Base-by-base conservation (phyloP, 176 grass and related monocot genomes). In the Triticum turgidum region DNA sequence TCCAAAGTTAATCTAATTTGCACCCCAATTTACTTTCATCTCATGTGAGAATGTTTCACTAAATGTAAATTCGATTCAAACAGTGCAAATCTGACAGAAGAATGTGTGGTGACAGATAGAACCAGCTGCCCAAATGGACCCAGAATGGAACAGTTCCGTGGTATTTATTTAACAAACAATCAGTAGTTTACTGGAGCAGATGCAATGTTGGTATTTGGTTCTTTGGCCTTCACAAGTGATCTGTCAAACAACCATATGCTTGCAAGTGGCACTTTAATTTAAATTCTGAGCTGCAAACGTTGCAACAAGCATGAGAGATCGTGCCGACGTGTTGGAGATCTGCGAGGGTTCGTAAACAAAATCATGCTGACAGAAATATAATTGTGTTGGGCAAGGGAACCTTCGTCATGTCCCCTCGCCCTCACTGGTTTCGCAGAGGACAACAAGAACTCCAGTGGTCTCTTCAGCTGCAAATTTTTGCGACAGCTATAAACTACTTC, bases 161-260 rank as follows among this genome's bases (percentile, higher is more conserved):
- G 17, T 29, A 49, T 58, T 7, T 75, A 30, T 51, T 4, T 5
- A 27, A 51, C 44, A 76, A 76, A 49, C n/a, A 7, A 76, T 7
- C 44, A 76, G 7, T 76, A 76, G 24, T 76, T 76, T 76, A 76
- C 44, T 52, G 45, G 17, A 20, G 45, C 29, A 52, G 73, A 76
- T 52, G 45, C 73, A 52, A 76, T 76, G 44, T 52, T 76, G 73
- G 44, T 11, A 76, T 76, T 76, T 76, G 73, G 73, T 32, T 76
- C 45, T 76, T 52, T 29, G 27, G 64, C 15, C 13, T 76, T 18
- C 73, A 76, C 45, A 32, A 32, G 45, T 76, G 73, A 76, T 52
- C 73, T 76, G 73, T 76, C 73, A 30, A 76, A 20, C 44, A 52
- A 1, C 44, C 44, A 76, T 76, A 58, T 58, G 15, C 22, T 29